Evolutionary conservation across 164 flowering plant genomes (phyloP).

Genomic region (Piper longum): DNA sequence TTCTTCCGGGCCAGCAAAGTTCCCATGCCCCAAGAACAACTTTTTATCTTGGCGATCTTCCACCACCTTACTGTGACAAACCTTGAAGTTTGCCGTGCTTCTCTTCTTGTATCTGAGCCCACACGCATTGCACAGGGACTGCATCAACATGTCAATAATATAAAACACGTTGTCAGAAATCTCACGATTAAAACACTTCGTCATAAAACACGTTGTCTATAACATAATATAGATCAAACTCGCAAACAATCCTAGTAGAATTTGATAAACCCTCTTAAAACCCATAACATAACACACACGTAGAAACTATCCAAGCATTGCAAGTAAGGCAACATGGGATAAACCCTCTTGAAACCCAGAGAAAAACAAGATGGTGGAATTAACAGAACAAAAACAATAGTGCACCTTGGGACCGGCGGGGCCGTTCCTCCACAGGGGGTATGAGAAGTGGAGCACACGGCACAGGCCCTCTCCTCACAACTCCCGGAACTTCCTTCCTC

Average conservation of each 20-base stretch:
- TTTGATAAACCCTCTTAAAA: no score
- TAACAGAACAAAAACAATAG: no score
- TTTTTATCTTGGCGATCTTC: background rate
- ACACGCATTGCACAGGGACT: slow-evolving; percentile 87
- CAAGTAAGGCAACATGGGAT: no score
- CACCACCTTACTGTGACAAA: background rate
- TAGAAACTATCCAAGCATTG: no score
- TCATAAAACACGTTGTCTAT: no score
- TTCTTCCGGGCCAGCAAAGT: slow-evolving; percentile 21
- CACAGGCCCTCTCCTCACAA: background rate
- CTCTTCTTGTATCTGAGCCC: slow-evolving; percentile 81
- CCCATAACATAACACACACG: no score
- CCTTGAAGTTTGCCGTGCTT: slow-evolving; percentile 22
- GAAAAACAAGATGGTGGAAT: no score
- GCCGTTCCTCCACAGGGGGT: background rate
- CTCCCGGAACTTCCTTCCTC: background rate
- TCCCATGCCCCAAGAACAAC: background rate
- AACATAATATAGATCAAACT: no score
- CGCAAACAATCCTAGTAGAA: no score
- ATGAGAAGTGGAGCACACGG: background rate
- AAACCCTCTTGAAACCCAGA: no score
- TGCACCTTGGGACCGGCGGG: background rate
- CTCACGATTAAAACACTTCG: no score
- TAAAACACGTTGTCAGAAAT: background rate
- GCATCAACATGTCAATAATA: slow-evolving; percentile 3